A percentile compares a stretch with the other conserved stretches of the same genome.
phyloP scores from a whole-genome alignment of 257 asterid species.

The Petrea volubilis region DNA sequence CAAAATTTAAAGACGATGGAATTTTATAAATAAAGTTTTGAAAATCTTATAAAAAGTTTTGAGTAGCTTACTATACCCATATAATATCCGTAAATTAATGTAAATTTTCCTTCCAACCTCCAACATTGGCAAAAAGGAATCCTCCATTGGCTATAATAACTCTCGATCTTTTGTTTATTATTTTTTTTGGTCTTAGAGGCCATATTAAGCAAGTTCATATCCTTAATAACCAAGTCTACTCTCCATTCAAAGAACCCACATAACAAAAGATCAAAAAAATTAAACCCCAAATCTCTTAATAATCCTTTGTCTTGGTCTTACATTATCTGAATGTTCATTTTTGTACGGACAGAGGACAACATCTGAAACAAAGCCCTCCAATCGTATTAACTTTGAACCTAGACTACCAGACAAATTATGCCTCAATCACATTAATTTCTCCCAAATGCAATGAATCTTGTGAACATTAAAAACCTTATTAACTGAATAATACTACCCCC shows the following conservation, averaged over 20 bases:
- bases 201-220: background rate
- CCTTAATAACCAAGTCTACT: background rate
- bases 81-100: no score
- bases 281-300: background rate
- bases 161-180: no score
- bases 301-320: background rate
- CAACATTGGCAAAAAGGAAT: background rate
- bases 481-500: background rate
- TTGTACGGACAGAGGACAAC: conserved; percentile 48
- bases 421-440: background rate
- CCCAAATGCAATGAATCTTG: conserved; percentile 42
- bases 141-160: background rate
- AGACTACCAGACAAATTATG: conserved; percentile 39
- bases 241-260: background rate
- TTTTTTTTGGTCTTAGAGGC: no score
- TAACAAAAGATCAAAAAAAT: background rate
- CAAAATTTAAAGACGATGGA: no score
- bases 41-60: no score
- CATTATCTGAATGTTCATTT: conserved; percentile 9
- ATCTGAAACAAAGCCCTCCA: conserved; percentile 17
- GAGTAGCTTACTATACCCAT: no score
- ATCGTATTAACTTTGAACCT: conserved; percentile 35
- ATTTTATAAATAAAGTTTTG: no score
- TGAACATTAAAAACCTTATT: background rate
- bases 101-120: no score